A percentile compares a stretch with the other conserved stretches of the same genome.
Evolutionary conservation across 2,329 filamentous ascomycete species (phyloP).

Genomic region (Colletotrichum sansevieriae): DNA sequence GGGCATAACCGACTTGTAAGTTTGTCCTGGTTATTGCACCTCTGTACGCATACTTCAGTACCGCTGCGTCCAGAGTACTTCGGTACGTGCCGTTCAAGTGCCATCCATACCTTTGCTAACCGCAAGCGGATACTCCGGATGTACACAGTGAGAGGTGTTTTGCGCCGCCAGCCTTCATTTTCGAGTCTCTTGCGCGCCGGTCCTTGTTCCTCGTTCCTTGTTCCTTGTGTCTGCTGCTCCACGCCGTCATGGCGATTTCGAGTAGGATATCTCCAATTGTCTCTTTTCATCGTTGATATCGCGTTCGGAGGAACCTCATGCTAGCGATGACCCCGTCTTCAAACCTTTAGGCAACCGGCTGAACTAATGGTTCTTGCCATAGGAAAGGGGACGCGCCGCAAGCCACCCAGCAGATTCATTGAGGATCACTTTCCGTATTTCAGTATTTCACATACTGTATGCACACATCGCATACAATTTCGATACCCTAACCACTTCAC

Average conservation of each 20-base stretch:
- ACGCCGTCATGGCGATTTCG: too few relatives aligned
- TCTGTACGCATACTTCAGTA: too few relatives aligned
- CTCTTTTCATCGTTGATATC: conserved; percentile 4
- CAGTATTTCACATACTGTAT: background rate
- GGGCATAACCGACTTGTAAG: too few relatives aligned
- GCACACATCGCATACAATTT: background rate
- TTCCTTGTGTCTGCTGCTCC: background rate
- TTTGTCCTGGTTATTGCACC: too few relatives aligned
- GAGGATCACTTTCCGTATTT: background rate
- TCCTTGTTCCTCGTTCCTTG: background rate
- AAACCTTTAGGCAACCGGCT: background rate
- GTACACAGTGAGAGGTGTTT: background rate
- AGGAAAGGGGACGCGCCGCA: too few relatives aligned
- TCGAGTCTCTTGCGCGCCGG: background rate
- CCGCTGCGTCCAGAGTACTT: too few relatives aligned
- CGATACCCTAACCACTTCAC: background rate
- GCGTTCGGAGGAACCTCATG: conserved; percentile 3
- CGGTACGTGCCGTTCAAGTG: background rate
- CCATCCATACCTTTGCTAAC: background rate
- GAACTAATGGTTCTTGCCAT: too few relatives aligned
- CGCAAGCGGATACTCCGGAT: conserved; percentile 15
- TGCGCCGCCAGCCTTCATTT: background rate
- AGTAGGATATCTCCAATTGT: too few relatives aligned
- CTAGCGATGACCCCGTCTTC: background rate
- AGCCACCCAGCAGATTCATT: background rate